Conservation (phyloP, 1,284 basidiomycete species). For the Cryptococcus floricola region DNA sequence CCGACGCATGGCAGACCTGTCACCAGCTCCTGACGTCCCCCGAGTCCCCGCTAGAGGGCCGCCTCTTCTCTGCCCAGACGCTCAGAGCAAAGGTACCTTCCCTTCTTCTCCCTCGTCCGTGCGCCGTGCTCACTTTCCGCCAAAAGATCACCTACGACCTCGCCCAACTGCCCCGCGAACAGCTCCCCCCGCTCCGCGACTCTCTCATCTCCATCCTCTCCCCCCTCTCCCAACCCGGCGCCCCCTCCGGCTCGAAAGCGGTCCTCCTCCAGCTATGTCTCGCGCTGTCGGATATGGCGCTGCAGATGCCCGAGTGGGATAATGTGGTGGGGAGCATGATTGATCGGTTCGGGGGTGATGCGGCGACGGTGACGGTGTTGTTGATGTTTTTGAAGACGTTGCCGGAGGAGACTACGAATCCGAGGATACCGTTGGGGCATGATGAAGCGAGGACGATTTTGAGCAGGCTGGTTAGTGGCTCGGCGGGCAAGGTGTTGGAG, state of each 20-base stretch:
- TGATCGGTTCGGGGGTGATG: slow-evolving; percentile 77
- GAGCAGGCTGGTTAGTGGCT: slow-evolving; percentile 64
- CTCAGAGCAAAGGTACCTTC: slow-evolving; percentile 79
- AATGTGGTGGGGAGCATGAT: slow-evolving; percentile 78
- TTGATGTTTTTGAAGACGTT: slow-evolving; percentile 87
- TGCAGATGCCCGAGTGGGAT: slow-evolving; percentile 85
- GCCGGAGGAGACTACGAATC: slow-evolving; percentile 85
- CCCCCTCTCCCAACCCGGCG: slow-evolving; percentile 53
- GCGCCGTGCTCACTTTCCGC: background rate
- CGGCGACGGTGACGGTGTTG: slow-evolving; percentile 74
- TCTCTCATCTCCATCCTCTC: slow-evolving; percentile 76
- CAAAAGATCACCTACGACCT: slow-evolving; percentile 91
- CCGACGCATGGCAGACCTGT: slow-evolving; percentile 93
- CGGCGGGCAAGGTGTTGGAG: slow-evolving; percentile 69
- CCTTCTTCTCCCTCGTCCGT: background rate
- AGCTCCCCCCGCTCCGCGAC: slow-evolving; percentile 76
- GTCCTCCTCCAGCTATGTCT: slow-evolving; percentile 88
- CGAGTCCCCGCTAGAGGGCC: slow-evolving; percentile 74
- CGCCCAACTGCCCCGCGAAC: slow-evolving; percentile 70
- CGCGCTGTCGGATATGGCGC: slow-evolving; percentile 81
- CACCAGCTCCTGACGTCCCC: slow-evolving; percentile 80
- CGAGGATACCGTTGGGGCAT: slow-evolving; percentile 82
- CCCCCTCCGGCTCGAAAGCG: slow-evolving; percentile 68
- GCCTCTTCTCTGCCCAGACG: slow-evolving; percentile 94
- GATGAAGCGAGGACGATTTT: slow-evolving; percentile 72